Evolutionary conservation across 176 grass and related monocot species (phyloP).

Genomic region (Oryza glumipatula): DNA sequence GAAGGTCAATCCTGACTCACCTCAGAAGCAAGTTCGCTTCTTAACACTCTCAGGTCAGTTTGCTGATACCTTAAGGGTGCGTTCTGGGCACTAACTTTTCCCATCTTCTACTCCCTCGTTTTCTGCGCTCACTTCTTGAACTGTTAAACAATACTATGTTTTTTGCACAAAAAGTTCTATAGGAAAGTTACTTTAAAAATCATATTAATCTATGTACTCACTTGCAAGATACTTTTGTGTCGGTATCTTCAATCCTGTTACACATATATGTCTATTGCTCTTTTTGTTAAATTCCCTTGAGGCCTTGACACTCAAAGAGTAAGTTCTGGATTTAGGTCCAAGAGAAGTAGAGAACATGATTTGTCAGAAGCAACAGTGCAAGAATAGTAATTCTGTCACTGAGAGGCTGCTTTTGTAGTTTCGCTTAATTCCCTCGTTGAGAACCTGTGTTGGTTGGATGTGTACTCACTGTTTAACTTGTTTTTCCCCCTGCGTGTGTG

Average conservation of each 20-base stretch:
- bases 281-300: neutral
- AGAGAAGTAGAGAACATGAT: neutral
- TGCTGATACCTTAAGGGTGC: neutral
- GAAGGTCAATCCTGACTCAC: constrained; percentile 91
- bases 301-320: neutral
- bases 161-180: too few species aligned
- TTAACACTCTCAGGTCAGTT: constrained; percentile 75
- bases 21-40: constrained; percentile 93
- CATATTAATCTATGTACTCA: neutral
- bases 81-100: too few species aligned
- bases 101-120: too few species aligned
- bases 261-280: neutral
- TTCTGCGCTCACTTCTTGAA: too few species aligned
- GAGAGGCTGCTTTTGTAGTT: neutral
- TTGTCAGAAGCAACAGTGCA: neutral
- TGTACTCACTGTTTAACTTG: neutral
- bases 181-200: too few species aligned
- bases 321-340: neutral
- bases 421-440: too few species aligned
- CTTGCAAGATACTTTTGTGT: neutral
- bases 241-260: too few species aligned
- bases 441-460: neutral
- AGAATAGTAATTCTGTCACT: neutral
- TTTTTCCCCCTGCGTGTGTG: too few species aligned
- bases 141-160: too few species aligned